phyloP scores from a whole-genome alignment of 495 filamentous ascomycete genomes.

The Podospora pseudocomata region DNA sequence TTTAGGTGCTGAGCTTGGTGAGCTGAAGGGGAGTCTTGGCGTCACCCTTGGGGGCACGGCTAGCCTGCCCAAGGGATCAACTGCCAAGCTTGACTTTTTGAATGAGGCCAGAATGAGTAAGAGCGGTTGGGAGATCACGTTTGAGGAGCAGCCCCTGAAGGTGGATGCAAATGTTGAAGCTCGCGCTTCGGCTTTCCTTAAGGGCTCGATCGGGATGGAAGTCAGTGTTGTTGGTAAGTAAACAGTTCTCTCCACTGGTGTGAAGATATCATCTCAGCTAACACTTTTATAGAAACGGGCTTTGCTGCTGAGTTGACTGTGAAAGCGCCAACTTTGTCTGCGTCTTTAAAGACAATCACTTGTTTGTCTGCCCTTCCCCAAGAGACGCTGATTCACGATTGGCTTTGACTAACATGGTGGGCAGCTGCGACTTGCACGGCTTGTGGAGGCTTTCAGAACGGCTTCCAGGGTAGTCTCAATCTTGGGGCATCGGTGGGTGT shows the following conservation, averaged over 20 bases:
- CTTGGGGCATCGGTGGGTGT: slow-evolving; percentile 16
- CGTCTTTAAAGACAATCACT: slow-evolving; percentile 13
- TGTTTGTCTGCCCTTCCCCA: slow-evolving; percentile 7
- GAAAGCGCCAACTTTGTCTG: slow-evolving; percentile 11
- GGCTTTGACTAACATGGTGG: background rate
- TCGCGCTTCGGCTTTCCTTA: slow-evolving; percentile 18
- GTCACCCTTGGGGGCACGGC: slow-evolving; percentile 14
- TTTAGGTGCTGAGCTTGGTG: slow-evolving; percentile 15
- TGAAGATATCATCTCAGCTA: background rate
- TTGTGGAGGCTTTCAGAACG: slow-evolving; percentile 14
- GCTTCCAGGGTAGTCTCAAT: slow-evolving; percentile 16
- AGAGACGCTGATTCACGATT: background rate
- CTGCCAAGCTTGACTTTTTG: slow-evolving; percentile 18
- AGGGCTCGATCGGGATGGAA: slow-evolving; percentile 18
- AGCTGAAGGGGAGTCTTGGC: slow-evolving; percentile 13
- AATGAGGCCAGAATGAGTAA: slow-evolving; percentile 10
- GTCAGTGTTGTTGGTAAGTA: slow-evolving; percentile 21
- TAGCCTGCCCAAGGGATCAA: slow-evolving; percentile 13
- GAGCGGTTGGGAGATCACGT: slow-evolving; percentile 16
- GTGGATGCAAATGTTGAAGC: slow-evolving; percentile 16
- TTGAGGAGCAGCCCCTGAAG: slow-evolving; percentile 17
- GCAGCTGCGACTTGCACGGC: slow-evolving; percentile 17
- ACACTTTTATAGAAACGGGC: slow-evolving; percentile 10
- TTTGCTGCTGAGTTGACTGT: slow-evolving; percentile 15
- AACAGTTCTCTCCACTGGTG: background rate